These are phyloP conservation scores for Claviceps sp. DNA, from an alignment of 2,329 filamentous ascomycete species.

Conservation along the genomic window DNA sequence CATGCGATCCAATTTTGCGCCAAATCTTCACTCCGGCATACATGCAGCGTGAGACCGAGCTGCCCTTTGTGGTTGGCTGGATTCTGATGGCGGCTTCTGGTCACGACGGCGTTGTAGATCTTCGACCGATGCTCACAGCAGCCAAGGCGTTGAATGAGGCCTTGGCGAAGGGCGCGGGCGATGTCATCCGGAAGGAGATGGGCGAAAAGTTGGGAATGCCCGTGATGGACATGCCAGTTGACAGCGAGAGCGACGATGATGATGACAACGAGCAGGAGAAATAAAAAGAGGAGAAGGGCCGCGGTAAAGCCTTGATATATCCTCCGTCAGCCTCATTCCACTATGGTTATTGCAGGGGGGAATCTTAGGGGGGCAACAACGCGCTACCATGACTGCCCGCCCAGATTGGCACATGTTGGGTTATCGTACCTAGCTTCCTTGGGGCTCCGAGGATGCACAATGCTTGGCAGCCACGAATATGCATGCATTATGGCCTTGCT, in stretches of 20 bases:
- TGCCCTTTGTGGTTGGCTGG: constrained; percentile 27
- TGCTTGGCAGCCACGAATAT: too few species aligned
- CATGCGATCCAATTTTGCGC: constrained; percentile 17
- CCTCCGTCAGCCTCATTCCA: too few species aligned
- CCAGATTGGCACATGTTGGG: too few species aligned
- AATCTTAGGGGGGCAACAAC: too few species aligned
- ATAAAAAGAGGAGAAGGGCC: background rate
- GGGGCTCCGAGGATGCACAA: too few species aligned
- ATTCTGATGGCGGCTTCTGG: constrained; percentile 19
- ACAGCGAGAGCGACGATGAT: background rate
- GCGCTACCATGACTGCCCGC: too few species aligned
- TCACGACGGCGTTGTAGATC: background rate
- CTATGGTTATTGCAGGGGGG: too few species aligned
- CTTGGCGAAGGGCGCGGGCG: background rate
- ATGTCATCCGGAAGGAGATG: background rate
- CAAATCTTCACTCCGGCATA: constrained; percentile 22
- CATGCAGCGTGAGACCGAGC: constrained; percentile 23
- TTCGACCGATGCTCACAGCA: background rate
- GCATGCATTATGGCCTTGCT: too few species aligned
- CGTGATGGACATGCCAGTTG: background rate
- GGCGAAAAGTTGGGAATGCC: background rate
- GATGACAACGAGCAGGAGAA: background rate
- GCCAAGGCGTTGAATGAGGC: background rate
- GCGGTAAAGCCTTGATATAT: background rate
- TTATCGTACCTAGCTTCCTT: too few species aligned